Evolutionary conservation across 805 yeast genomes (phyloP), one percentile per base, ranked within the genome.

Genomic region (Martiniozyma abietophila): DNA sequence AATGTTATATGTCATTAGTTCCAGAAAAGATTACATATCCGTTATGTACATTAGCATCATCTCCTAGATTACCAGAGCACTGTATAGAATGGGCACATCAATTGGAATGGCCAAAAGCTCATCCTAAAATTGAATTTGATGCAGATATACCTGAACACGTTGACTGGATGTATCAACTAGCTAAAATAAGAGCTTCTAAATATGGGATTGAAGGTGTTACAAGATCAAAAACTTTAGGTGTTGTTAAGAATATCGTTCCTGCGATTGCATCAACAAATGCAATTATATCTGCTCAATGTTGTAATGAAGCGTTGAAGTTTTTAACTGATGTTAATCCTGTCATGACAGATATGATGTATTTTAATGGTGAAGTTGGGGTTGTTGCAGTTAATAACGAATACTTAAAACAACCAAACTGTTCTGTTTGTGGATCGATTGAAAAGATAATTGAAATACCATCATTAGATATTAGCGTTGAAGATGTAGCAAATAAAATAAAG

Each of bases 181-280:
- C 95, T 2, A 35, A 53, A 8, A 47, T 47, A 11, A 61, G 97
- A 36, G 95, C 95, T 0, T 27, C 52, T 1, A 54, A 65, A 35
- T 85, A 76, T 51, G 68, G 70, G 2, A 89, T 89, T 29, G 65
- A 62, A n/a, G 88, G 89, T 0, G 83, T 89, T 8, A 80, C 89
- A 0, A 67, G 71, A 39, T 60, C 68, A 31, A 68, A 82, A 25
- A 76, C 92, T 0, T 65, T 83, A 34, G 97, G 97, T 0, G 94
- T 89, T 22, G 83, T 85, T 34, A 89, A 89, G 54, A 80, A 80
- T 48, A 88, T 89, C 40, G 80, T 89, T 8, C 98, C 98, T 0
- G 88, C 96, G 2, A 82, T 88, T 35, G 95, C 96, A 1, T 79
- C 94, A 2, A 88, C 96, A 0, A 89, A 92, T 54, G 95, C 97